Evolutionary conservation across 345 rosid genomes (phyloP).

Genomic region (Populus ilicifolia): DNA sequence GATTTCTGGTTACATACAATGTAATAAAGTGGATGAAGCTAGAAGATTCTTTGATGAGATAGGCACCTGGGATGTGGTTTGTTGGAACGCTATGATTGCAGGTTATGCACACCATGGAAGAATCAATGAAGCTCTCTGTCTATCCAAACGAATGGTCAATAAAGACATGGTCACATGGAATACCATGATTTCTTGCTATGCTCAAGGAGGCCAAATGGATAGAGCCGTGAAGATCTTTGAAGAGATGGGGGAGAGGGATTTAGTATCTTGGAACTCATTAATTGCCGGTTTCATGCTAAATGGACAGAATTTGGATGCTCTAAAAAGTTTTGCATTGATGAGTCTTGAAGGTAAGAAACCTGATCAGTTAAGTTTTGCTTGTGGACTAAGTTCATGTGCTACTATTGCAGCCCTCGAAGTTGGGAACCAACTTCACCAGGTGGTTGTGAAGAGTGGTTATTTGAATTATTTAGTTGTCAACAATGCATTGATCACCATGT

Average conservation of each 20-base stretch:
- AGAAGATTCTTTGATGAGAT: conserved; percentile 26
- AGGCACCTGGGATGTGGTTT: conserved; percentile 28
- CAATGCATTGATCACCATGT: conserved; percentile 31
- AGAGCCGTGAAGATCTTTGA: conserved; percentile 29
- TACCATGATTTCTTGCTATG: conserved; percentile 42
- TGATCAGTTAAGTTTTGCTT: conserved; percentile 64
- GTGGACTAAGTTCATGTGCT: conserved; percentile 70
- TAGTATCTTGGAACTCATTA: conserved; percentile 79
- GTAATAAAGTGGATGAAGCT: conserved; percentile 29
- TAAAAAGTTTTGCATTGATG: conserved; percentile 52
- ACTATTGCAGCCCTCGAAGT: conserved; percentile 42
- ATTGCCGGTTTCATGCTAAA: conserved; percentile 60
- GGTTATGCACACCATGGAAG: conserved; percentile 35
- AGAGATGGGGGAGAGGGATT: conserved; percentile 44
- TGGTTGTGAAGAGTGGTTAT: conserved; percentile 15
- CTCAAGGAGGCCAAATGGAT: conserved; percentile 32
- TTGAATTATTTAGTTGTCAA: conserved; percentile 18
- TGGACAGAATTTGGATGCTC: conserved; percentile 52
- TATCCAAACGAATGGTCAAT: conserved; percentile 28
- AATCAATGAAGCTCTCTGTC: conserved; percentile 32
- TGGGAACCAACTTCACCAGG: conserved; percentile 40
- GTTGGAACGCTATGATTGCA: conserved; percentile 39
- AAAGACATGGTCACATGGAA: conserved; percentile 46
- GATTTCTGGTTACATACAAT: conserved; percentile 36
- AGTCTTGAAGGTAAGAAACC: conserved; percentile 55